phyloP scores from a whole-genome alignment of 129 eudicot species.

The Pulicaria dysenterica region DNA sequence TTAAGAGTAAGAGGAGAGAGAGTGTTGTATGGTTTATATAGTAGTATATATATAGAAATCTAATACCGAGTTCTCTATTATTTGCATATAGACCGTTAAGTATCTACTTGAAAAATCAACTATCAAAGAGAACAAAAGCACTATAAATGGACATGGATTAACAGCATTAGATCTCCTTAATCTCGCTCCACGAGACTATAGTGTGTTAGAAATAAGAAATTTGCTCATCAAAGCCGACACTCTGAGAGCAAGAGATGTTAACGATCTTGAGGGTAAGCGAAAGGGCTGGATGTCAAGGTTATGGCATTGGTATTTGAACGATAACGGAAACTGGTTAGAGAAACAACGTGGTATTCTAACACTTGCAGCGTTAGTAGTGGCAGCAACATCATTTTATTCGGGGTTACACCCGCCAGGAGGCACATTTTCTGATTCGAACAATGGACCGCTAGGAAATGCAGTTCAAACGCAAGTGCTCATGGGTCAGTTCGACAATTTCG shows the following conservation, averaged over 20 bases:
- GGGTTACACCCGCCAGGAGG: constrained; percentile 41
- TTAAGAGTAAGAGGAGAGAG: no score
- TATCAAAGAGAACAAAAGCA: neutral
- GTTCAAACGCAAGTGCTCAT: no score
- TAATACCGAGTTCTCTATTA: no score
- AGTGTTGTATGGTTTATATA: no score
- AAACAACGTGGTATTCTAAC: constrained; percentile 37
- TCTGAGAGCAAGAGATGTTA: constrained; percentile 11
- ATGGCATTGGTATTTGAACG: constrained; percentile 28
- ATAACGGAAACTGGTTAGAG: constrained; percentile 34
- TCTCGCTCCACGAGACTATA: constrained; percentile 11
- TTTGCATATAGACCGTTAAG: constrained; percentile 23
- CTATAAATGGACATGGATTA: constrained; percentile 19
- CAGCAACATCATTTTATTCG: constrained; percentile 19
- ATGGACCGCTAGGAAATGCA: constrained; percentile 33
- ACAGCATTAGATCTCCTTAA: constrained; percentile 31
- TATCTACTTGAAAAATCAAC: constrained; percentile 13
- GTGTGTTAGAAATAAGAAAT: constrained; percentile 3
- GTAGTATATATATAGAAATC: no score
- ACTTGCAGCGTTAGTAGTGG: constrained; percentile 22
- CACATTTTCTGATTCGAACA: constrained; percentile 16
- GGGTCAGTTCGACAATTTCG: constrained; percentile 12
- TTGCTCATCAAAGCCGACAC: constrained; percentile 20
- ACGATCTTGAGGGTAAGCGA: neutral
- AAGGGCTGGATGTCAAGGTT: constrained; percentile 8